A percentile compares a stretch with the other conserved stretches of the same genome.
phyloP scores from a whole-genome alignment of 139 green algal genomes.

The Zygnema circumcarinatum region DNA sequence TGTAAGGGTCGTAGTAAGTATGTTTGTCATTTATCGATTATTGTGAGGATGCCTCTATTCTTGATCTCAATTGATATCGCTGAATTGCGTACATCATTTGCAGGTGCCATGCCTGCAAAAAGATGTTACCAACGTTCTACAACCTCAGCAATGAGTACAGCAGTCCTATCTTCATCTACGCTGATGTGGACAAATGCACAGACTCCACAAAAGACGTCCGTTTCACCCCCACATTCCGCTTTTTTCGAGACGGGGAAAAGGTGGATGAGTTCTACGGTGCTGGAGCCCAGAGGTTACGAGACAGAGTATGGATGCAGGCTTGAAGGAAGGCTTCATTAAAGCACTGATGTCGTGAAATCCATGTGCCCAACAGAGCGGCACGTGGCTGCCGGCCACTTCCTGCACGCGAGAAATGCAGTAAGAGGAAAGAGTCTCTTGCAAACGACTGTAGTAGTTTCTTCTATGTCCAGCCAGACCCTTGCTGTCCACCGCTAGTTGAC shows the following conservation, averaged over 20 bases:
- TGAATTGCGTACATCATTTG: too few relatives aligned
- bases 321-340: conserved; percentile 43
- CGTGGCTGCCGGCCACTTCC: too few relatives aligned
- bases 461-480: too few relatives aligned
- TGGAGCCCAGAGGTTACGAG: conserved; percentile 43
- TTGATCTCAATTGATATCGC: too few relatives aligned
- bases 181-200: conserved; percentile 63
- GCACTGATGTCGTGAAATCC: background rate
- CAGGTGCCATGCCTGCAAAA: conserved; percentile 54
- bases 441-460: too few relatives aligned
- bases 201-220: conserved; percentile 56
- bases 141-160: conserved; percentile 55
- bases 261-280: conserved; percentile 63
- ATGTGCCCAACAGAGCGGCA: too few relatives aligned
- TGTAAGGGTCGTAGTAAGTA: too few relatives aligned
- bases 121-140: conserved; percentile 59
- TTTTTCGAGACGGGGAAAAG: conserved; percentile 61
- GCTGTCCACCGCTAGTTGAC: too few relatives aligned
- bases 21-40: too few relatives aligned
- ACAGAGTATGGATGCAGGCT: conserved; percentile 64
- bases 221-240: conserved; percentile 67
- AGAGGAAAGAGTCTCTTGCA: too few relatives aligned
- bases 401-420: too few relatives aligned
- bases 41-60: too few relatives aligned
- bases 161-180: conserved; percentile 58